A percentile compares a stretch with the other conserved stretches of the same genome.
These are phyloP conservation scores for Tulasnella sp. DNA, from an alignment of 768 basidiomycete species.

Conservation along the genomic window DNA sequence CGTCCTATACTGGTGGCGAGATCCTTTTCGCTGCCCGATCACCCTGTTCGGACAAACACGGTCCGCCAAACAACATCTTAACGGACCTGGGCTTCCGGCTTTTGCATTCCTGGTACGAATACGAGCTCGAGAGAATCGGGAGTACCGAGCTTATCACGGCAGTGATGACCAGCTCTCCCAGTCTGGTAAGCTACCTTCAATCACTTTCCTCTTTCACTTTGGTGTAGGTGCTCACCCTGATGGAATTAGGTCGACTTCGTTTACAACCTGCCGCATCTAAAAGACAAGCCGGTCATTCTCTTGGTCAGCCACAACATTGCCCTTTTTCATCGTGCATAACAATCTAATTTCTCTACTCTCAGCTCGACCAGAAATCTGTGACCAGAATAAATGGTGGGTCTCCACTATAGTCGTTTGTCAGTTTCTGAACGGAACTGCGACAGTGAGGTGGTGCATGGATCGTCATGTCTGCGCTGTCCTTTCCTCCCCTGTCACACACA, in stretches of 20 bases:
- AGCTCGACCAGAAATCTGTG: background rate
- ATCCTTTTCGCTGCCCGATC: background rate
- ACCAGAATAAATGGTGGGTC: background rate
- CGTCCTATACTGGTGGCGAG: background rate
- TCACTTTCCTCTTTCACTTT: background rate
- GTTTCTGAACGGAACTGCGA: background rate
- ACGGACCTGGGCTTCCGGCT: background rate
- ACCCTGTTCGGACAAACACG: background rate
- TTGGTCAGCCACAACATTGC: background rate
- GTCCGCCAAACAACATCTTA: background rate
- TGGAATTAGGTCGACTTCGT: background rate
- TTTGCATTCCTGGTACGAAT: background rate
- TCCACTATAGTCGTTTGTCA: background rate
- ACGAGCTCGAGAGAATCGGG: background rate
- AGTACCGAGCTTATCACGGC: background rate
- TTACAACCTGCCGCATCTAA: background rate
- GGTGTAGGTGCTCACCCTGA: background rate
- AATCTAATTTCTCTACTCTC: background rate
- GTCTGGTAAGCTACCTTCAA: background rate
- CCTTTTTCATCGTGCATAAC: background rate
- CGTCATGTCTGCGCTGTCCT: background rate
- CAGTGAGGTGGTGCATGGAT: background rate
- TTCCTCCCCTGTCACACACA: background rate
- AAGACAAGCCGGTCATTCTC: conserved; percentile 1
- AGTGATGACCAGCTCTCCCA: background rate